Evolutionary conservation across 805 yeast genomes (phyloP).

Genomic region (Ogataea haglerorum): DNA sequence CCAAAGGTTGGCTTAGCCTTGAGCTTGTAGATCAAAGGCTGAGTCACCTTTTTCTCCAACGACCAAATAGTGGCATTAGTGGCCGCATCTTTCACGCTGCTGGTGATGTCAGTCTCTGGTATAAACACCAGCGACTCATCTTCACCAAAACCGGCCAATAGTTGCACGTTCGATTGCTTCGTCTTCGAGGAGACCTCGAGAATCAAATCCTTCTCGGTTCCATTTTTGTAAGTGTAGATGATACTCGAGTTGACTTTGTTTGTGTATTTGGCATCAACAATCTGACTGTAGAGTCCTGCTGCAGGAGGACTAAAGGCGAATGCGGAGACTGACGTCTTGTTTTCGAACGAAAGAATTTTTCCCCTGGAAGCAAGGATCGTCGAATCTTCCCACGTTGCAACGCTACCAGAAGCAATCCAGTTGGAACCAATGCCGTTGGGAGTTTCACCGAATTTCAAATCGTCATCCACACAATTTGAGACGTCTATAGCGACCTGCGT

Average conservation of each 20-base stretch:
- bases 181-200: conserved; percentile 32
- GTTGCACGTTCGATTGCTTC: conserved; percentile 37
- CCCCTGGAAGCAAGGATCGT: conserved; percentile 40
- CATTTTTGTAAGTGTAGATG: conserved; percentile 37
- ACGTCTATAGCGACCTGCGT: conserved; percentile 45
- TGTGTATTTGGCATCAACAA: conserved; percentile 35
- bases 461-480: conserved; percentile 48
- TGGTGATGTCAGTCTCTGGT: conserved; percentile 26
- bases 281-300: conserved; percentile 36
- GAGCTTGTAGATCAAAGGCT: conserved; percentile 32
- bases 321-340: conserved; percentile 29
- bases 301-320: conserved; percentile 39
- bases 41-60: conserved; percentile 20
- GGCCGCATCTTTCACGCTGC: conserved; percentile 23
- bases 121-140: conserved; percentile 31
- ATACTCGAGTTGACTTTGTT: conserved; percentile 36
- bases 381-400: conserved; percentile 51
- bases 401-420: conserved; percentile 59
- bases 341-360: conserved; percentile 29
- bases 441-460: conserved; percentile 22
- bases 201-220: conserved; percentile 32
- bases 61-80: conserved; percentile 20
- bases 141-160: conserved; percentile 38
- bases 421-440: conserved; percentile 43
- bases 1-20: conserved; percentile 20